phyloP scores from a whole-genome alignment of 352 stramenopile species.

The Phytopythium oedochilum region DNA sequence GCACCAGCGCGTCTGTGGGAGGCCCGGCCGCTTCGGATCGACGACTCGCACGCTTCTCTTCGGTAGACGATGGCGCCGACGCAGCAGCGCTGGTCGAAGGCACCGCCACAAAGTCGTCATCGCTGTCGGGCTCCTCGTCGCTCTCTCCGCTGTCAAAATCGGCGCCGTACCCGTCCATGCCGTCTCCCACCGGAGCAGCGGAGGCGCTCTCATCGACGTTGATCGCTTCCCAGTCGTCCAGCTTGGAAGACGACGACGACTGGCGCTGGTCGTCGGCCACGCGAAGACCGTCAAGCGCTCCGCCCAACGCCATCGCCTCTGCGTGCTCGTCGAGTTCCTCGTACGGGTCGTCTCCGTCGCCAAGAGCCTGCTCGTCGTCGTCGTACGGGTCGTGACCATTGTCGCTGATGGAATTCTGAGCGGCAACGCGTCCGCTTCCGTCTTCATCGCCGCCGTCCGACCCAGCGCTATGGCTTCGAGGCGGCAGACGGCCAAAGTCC shows the following conservation, averaged over 20 bases:
- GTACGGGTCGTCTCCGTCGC: constrained; percentile 6
- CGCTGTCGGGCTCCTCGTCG: constrained; percentile 25
- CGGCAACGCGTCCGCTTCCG: not conserved
- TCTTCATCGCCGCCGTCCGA: constrained; percentile 7
- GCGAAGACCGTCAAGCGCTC: constrained; percentile 9
- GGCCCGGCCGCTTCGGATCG: too few species aligned
- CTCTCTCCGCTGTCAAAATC: constrained; percentile 69
- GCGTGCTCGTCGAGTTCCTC: constrained; percentile 14
- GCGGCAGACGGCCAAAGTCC: constrained; percentile 75
- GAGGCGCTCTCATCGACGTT: constrained; percentile 7
- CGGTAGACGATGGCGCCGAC: not conserved
- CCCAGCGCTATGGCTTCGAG: constrained; percentile 11
- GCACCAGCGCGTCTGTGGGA: constrained; percentile 3
- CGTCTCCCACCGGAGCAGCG: constrained; percentile 2
- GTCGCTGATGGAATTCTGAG: not conserved
- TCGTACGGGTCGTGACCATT: constrained; percentile 6
- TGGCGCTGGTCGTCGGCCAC: constrained; percentile 9
- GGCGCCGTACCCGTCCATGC: constrained; percentile 53
- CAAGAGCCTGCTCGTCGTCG: constrained; percentile 1
- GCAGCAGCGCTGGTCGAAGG: not conserved
- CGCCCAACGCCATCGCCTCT: constrained; percentile 7
- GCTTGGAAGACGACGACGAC: constrained; percentile 5
- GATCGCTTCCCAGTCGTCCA: constrained; percentile 29
- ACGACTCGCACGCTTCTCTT: not conserved
- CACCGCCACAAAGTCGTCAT: constrained; percentile 3